These are phyloP conservation scores for Cucurbita ficifolia DNA, from an alignment of 306 rosid genomes.

Conservation along the genomic window DNA sequence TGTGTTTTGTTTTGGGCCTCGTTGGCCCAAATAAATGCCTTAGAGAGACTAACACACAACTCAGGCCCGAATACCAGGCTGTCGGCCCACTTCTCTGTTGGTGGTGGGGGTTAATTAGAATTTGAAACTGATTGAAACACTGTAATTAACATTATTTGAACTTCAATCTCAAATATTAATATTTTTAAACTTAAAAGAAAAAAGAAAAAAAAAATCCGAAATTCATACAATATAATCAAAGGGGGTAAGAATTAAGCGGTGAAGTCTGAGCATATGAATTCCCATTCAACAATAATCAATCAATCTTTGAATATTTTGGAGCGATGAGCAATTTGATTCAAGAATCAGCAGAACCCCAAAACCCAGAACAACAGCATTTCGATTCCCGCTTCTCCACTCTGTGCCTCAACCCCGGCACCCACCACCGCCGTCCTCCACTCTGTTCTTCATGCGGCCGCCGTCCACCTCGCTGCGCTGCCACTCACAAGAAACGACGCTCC, in stretches of 20 bases:
- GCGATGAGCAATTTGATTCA: slow-evolving; percentile 2
- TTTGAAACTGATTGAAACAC: too few species aligned
- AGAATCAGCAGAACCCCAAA: not conserved
- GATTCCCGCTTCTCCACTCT: not conserved
- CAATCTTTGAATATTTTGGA: not conserved
- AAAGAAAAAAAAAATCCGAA: too few species aligned
- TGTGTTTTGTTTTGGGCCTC: not conserved
- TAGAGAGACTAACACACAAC: not conserved
- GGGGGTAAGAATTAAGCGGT: too few species aligned
- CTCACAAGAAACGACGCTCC: not conserved
- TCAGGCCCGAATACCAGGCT: not conserved
- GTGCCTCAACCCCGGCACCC: not conserved
- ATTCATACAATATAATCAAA: too few species aligned
- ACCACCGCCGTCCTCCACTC: not conserved
- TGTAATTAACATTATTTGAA: too few species aligned
- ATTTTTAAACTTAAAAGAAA: too few species aligned
- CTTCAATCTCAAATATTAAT: too few species aligned
- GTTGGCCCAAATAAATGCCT: not conserved
- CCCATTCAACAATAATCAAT: not conserved
- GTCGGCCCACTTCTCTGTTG: not conserved
- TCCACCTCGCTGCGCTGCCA: not conserved
- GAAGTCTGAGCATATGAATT: too few species aligned
- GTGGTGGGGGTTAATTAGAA: too few species aligned
- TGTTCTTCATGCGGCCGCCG: not conserved
- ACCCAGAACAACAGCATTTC: not conserved